These are phyloP conservation scores for Fusarium nurragi DNA, from an alignment of 2,329 filamentous ascomycete genomes.

Conservation along the genomic window DNA sequence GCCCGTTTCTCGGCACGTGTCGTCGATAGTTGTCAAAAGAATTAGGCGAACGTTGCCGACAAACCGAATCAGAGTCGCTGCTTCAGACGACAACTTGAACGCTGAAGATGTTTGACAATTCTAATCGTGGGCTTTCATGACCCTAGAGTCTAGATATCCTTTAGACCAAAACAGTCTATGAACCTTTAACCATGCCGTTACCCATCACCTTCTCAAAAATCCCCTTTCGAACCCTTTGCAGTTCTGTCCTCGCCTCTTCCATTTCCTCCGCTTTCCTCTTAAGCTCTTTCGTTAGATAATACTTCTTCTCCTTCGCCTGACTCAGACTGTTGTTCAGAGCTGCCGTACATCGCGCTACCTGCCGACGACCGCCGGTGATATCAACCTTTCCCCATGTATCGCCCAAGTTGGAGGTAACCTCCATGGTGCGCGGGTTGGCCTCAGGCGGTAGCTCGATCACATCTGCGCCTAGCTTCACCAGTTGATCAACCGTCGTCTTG, in stretches of 20 bases:
- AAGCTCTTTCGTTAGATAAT: conserved; percentile 47
- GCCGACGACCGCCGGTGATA: conserved; percentile 55
- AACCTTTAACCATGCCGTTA: conserved; percentile 13
- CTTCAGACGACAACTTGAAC: neutral
- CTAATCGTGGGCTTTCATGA: neutral
- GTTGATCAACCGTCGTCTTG: conserved; percentile 19
- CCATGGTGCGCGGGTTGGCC: conserved; percentile 56
- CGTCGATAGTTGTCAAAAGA: conserved; percentile 17
- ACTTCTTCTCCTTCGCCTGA: conserved; percentile 46
- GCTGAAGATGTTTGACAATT: conserved; percentile 3
- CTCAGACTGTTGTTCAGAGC: conserved; percentile 47
- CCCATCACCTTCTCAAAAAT: conserved; percentile 45
- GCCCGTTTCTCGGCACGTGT: conserved; percentile 10
- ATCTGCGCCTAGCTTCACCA: conserved; percentile 21
- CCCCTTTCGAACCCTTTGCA: conserved; percentile 57
- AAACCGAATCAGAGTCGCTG: conserved; percentile 13
- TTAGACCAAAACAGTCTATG: neutral
- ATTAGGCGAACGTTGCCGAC: conserved; percentile 21
- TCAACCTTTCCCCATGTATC: conserved; percentile 63
- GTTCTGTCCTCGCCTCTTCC: conserved; percentile 47
- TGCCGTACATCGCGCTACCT: conserved; percentile 49
- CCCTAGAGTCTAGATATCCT: neutral
- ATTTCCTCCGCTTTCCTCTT: conserved; percentile 44
- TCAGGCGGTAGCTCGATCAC: conserved; percentile 43
- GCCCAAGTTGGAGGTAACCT: conserved; percentile 46